Percentiles rank a stretch among this genome's conserved stretches.
Conservation (phyloP, 2,329 filamentous ascomycete species). For the Biscogniauxia mediterranea region DNA sequence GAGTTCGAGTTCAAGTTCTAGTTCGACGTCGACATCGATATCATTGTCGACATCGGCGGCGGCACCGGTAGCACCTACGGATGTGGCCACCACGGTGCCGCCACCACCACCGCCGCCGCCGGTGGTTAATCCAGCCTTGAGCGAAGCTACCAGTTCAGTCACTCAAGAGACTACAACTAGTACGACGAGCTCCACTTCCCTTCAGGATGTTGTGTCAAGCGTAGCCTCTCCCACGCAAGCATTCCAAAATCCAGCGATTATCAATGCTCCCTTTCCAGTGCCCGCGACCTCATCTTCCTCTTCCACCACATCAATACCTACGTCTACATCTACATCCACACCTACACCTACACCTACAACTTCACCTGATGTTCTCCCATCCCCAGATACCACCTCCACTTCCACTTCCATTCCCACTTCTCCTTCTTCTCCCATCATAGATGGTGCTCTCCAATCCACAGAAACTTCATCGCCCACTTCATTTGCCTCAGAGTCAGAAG, state of each 20-base stretch:
- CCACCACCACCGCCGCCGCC: slow-evolving; percentile 3
- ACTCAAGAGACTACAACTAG: slow-evolving; percentile 30
- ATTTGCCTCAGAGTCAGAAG: background rate
- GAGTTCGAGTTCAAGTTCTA: slow-evolving; percentile 13
- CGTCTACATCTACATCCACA: slow-evolving; percentile 2
- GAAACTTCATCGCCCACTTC: background rate
- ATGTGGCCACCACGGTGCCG: background rate
- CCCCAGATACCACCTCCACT: background rate
- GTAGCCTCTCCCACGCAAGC: slow-evolving; percentile 17
- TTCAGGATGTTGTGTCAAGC: slow-evolving; percentile 22
- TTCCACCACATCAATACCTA: too few species aligned
- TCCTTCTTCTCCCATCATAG: slow-evolving; percentile 5
- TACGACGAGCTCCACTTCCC: slow-evolving; percentile 37
- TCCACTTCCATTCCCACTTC: background rate
- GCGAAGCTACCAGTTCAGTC: slow-evolving; percentile 1
- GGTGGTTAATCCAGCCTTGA: background rate
- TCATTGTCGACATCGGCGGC: slow-evolving; percentile 4
- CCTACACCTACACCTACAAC: slow-evolving; percentile 1
- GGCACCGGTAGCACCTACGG: background rate
- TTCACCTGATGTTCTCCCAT: too few species aligned
- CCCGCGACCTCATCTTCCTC: slow-evolving; percentile 5
- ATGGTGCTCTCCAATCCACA: slow-evolving; percentile 3
- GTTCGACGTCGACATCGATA: slow-evolving; percentile 3
- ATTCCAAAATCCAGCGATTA: slow-evolving; percentile 15
- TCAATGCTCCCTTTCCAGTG: slow-evolving; percentile 8